Base-by-base conservation (phyloP, 352 stramenopile species). In the Pythium monospermum region DNA sequence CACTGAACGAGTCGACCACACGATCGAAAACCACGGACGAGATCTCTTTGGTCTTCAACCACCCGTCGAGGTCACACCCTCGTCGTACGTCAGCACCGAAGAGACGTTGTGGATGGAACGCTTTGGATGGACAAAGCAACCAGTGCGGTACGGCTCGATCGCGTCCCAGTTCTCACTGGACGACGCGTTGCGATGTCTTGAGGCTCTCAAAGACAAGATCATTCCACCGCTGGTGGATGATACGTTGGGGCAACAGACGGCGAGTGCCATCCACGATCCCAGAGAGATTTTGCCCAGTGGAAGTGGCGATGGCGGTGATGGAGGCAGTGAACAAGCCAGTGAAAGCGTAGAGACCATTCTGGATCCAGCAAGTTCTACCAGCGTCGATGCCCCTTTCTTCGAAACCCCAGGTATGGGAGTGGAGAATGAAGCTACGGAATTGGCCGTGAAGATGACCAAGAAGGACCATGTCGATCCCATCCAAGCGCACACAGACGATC, bases 81-180 rank as follows among this genome's bases (percentile, higher is more conserved):
- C 27, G 21, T 38, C 42, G 11, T 6, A 50, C 18, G 25, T 44
- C 6, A 49, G 23, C 16, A 2, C 16, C 8, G 16, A 16, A 3
- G 16, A 31, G 6, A 8, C 41, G 6, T 12, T 15, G 22, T 56
- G 54, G 45, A 23, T 32, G 2, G 49, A 64, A 31, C n/a, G 49
- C 1, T 58, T 59, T 33, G 57, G 57, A 5, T 64, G 57, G 57
- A 54, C 49, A 6, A 53, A 37, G n/a, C 27, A 37, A 26, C 47
- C 48, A 2, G 31, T 47, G 0, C 47, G 41, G 4, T 55, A 57
- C 26, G 42, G 30, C n/a, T 53, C 47, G 0, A 6, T 58, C 5
- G 40, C 46, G 5, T 53, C 40, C 7, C 56, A 63, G 42, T 54
- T 63, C 11, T 5, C 30, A 12, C 21, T 63, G 15, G 35, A 53